Base-by-base conservation (phyloP, 108 stramenopile genomes). In the Cyclostephanos tholiformis region DNA sequence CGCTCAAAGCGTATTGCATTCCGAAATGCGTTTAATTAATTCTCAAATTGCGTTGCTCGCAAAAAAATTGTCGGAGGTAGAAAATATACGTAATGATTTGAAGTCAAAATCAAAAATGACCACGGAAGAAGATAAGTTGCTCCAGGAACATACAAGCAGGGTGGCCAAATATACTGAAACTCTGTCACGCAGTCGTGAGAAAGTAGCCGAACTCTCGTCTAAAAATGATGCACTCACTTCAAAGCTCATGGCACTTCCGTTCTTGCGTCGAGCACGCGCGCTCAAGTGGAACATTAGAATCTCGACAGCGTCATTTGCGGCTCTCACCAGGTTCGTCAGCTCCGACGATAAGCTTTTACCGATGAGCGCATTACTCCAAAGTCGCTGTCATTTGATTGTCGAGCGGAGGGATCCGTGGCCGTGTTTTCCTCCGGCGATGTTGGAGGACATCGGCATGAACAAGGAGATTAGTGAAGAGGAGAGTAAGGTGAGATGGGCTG, bases 231-330 rank as follows among this genome's bases (percentile, higher is more conserved):
- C 36, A 3, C 70, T 85, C 11, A 84, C 80, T 56, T 66, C 77
- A 36, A 85, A 82, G 50, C 86, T 92, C 81, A 66, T 80, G 49
- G 82, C 87, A 39, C 60, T 90, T 43, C 91, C 88, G 38, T 95
- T 95, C 80, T 69, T 95, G 60, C 78, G 88, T 27, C 75, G 91
- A 16, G 95, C 87, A n/a, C 80, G 92, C n/a, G 88, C 88, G 16
- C 71, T 93, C 5, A 89, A 91, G 51, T 93, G 92, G 91, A 88
- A 90, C 64, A 64, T 95, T 6, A 88, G 86, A n/a, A 73, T 95
- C 16, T 85, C 83, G 46, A 81, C 86, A 8, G 41, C 85, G 7
- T 75, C 92, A 8, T 93, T 90, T 67, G 77, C 70, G 25, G 72
- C 90, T 32, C 67, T 95, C 25, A 80, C 83, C 10, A 49, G 79